phyloP scores from a whole-genome alignment of 2,329 filamentous ascomycete species.

The Chaetomiaceae sp. region DNA sequence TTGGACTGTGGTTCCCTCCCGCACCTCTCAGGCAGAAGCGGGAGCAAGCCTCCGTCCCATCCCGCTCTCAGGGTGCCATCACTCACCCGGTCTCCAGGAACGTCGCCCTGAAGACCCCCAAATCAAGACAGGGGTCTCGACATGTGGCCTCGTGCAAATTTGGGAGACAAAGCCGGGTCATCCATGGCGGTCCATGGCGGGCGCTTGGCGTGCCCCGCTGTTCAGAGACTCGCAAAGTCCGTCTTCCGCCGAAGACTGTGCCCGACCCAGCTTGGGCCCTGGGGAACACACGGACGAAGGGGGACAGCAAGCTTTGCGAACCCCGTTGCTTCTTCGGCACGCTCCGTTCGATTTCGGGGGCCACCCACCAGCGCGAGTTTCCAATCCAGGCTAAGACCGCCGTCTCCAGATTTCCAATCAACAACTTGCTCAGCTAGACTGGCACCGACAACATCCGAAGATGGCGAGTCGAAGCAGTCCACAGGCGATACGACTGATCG shows the following conservation, averaged over 20 bases:
- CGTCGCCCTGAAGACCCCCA: not conserved
- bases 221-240: not conserved
- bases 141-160: too few species aligned
- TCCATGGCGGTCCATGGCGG: too few species aligned
- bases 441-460: not conserved
- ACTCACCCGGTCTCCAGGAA: not conserved
- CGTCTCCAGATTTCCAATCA: too few species aligned
- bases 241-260: not conserved
- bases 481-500: too few species aligned
- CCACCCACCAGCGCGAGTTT: not conserved
- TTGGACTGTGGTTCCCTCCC: too few species aligned
- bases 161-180: too few species aligned
- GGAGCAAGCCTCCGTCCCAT: too few species aligned
- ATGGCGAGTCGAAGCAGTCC: not conserved
- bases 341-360: not conserved
- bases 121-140: slow-evolving; percentile 1
- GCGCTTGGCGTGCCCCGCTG: not conserved
- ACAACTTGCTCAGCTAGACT: not conserved
- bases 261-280: not conserved
- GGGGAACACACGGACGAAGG: not conserved
- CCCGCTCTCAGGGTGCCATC: too few species aligned
- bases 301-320: not conserved
- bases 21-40: too few species aligned
- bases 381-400: not conserved
- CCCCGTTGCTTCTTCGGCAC: not conserved